Evolutionary conservation across 2,329 filamentous ascomycete genomes (phyloP).

Genomic region (Penicillium brasilianum): DNA sequence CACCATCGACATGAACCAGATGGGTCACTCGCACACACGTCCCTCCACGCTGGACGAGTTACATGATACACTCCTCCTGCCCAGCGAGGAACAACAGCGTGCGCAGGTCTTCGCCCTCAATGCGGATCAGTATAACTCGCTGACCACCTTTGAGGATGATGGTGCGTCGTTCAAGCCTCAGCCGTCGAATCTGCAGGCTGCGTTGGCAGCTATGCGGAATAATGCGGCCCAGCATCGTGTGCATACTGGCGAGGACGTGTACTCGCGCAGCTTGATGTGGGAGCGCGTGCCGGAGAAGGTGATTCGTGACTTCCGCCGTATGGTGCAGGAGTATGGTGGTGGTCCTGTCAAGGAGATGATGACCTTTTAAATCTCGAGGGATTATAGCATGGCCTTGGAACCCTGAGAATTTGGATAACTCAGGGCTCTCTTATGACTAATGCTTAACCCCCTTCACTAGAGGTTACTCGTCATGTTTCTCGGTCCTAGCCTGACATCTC

Average conservation of each 20-base stretch:
- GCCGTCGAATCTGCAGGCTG: conserved; percentile 58
- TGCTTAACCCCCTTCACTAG: background rate
- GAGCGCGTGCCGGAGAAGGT: conserved; percentile 92
- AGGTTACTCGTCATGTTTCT: background rate
- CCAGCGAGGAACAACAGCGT: conserved; percentile 82
- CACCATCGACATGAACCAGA: conserved; percentile 47
- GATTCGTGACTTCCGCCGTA: conserved; percentile 87
- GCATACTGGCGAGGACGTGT: conserved; percentile 77
- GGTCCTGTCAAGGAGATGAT: conserved; percentile 39
- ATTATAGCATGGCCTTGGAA: background rate
- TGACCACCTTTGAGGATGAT: conserved; percentile 70
- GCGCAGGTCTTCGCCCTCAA: conserved; percentile 88
- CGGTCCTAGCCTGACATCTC: background rate
- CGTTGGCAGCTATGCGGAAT: conserved; percentile 76
- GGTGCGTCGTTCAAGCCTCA: conserved; percentile 45
- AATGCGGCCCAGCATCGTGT: conserved; percentile 67
- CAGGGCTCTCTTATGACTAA: background rate
- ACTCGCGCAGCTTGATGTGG: conserved; percentile 90
- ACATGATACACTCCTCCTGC: conserved; percentile 71
- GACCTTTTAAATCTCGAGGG: conserved; percentile 19
- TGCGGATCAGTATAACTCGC: conserved; percentile 83
- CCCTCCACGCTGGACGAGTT: conserved; percentile 64
- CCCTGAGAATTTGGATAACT: background rate
- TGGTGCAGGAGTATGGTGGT: conserved; percentile 75
- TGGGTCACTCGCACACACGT: conserved; percentile 36